Percentiles rank a stretch among this genome's conserved stretches.
These are phyloP conservation scores for Cladophialophora psammophila DNA, from an alignment of 2,329 filamentous ascomycete genomes.

Conservation along the genomic window DNA sequence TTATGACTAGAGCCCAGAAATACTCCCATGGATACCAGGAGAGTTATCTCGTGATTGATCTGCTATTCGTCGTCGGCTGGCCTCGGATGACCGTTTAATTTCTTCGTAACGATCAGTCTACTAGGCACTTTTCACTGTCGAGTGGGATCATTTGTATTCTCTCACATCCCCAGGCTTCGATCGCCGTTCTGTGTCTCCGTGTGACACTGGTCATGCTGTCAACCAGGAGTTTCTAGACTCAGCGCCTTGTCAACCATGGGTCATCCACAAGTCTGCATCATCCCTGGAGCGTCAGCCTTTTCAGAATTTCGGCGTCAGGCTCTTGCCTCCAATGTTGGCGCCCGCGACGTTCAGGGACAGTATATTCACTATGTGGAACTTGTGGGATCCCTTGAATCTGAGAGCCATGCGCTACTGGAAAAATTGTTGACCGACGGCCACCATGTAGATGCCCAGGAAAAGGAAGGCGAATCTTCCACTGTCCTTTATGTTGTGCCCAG, in stretches of 20 bases:
- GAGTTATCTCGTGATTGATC: constrained; percentile 6
- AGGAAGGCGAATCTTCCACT: constrained; percentile 55
- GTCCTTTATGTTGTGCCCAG: constrained; percentile 79
- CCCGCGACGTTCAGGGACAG: constrained; percentile 54
- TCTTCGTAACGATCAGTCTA: background rate
- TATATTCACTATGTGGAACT: constrained; percentile 72
- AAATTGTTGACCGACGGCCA: constrained; percentile 69
- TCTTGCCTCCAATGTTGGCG: constrained; percentile 53
- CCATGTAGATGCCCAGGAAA: constrained; percentile 52
- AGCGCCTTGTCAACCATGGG: constrained; percentile 18
- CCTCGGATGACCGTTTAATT: constrained; percentile 2
- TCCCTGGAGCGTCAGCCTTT: constrained; percentile 46
- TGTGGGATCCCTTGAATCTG: constrained; percentile 55
- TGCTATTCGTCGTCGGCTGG: background rate
- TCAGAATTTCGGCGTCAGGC: constrained; percentile 55
- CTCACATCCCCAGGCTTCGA: background rate
- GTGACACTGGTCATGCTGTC: background rate
- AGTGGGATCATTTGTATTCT: background rate
- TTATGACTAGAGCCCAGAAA: constrained; percentile 1
- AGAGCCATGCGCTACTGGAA: constrained; percentile 61
- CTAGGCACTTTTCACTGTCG: background rate
- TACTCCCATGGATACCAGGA: background rate
- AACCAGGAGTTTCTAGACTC: constrained; percentile 3
- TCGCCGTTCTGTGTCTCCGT: background rate
- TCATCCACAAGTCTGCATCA: constrained; percentile 30